Conservation (phyloP, 352 stramenopile species). For the Phytophthora capsici region DNA sequence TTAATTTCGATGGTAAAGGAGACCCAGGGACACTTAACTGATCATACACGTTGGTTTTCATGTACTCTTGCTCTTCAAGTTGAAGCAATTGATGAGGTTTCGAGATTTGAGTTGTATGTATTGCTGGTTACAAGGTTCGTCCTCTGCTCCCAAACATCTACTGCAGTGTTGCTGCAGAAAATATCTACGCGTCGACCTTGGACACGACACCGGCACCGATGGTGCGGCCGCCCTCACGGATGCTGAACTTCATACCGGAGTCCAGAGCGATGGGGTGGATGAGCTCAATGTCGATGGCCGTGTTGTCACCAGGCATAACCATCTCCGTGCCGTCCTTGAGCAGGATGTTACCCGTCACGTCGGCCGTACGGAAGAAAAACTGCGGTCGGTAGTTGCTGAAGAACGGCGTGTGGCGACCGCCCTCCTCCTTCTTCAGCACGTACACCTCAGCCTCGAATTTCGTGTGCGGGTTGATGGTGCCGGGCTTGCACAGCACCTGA, state of each 20-base stretch:
- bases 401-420: conserved; percentile 97
- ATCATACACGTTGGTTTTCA: conserved; percentile 39
- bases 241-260: conserved; percentile 95
- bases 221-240: conserved; percentile 96
- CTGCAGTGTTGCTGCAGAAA: conserved; percentile 29
- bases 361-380: conserved; percentile 97
- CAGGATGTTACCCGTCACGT: conserved; percentile 93
- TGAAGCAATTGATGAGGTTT: neutral
- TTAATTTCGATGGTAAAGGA: conserved; percentile 32
- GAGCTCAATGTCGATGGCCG: conserved; percentile 92
- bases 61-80: conserved; percentile 18
- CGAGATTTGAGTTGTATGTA: conserved; percentile 29
- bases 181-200: conserved; percentile 86
- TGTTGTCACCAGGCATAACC: conserved; percentile 98
- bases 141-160: conserved; percentile 23
- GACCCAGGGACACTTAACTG: conserved; percentile 24
- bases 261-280: conserved; percentile 93
- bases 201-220: conserved; percentile 95
- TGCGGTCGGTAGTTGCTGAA: conserved; percentile 97
- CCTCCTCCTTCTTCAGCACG: conserved; percentile 96
- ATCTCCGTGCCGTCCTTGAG: conserved; percentile 90
- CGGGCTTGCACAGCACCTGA: conserved; percentile 91
- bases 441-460: conserved; percentile 98
- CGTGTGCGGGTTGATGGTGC: conserved; percentile 85
- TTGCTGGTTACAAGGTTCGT: conserved; percentile 23